A percentile compares a stretch with the other conserved stretches of the same genome.
Evolutionary conservation across 2,329 filamentous ascomycete species (phyloP).

Genomic region (Myriosclerotinia scirpicola): DNA sequence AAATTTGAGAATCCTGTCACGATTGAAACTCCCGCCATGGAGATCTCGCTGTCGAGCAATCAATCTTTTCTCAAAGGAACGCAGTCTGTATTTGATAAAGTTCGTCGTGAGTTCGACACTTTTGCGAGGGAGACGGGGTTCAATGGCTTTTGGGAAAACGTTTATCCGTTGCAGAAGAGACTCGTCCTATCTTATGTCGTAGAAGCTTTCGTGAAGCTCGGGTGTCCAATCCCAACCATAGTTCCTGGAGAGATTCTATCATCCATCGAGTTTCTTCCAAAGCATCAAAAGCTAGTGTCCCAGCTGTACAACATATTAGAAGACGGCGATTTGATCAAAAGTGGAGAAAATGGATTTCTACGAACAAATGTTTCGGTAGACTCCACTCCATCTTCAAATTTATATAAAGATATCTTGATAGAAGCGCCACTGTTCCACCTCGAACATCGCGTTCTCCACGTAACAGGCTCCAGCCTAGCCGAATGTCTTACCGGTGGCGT

Average conservation of each 20-base stretch:
- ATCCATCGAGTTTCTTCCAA: not conserved
- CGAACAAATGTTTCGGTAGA: conserved; percentile 25
- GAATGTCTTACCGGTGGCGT: conserved; percentile 28
- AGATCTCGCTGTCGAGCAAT: not conserved
- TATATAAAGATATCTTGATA: conserved; percentile 38
- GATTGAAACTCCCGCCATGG: not conserved
- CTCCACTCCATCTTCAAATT: conserved; percentile 21
- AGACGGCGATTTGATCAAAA: not conserved
- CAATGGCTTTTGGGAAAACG: not conserved
- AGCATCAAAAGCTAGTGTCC: not conserved
- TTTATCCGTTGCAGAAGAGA: not conserved
- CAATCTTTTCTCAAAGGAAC: not conserved
- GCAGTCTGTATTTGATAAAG: conserved; percentile 2
- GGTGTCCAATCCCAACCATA: not conserved
- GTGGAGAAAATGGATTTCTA: not conserved
- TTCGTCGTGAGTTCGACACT: not conserved
- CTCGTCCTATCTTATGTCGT: not conserved
- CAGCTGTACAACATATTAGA: not conserved
- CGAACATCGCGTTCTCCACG: conserved; percentile 35
- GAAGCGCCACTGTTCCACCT: conserved; percentile 34
- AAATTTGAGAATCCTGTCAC: not conserved
- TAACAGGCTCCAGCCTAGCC: conserved; percentile 27
- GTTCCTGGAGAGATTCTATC: not conserved
- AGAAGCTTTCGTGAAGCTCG: not conserved
- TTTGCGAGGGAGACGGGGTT: not conserved